These are phyloP conservation scores for Pholiota molesta DNA, from an alignment of 768 basidiomycete species.

Conservation along the genomic window DNA sequence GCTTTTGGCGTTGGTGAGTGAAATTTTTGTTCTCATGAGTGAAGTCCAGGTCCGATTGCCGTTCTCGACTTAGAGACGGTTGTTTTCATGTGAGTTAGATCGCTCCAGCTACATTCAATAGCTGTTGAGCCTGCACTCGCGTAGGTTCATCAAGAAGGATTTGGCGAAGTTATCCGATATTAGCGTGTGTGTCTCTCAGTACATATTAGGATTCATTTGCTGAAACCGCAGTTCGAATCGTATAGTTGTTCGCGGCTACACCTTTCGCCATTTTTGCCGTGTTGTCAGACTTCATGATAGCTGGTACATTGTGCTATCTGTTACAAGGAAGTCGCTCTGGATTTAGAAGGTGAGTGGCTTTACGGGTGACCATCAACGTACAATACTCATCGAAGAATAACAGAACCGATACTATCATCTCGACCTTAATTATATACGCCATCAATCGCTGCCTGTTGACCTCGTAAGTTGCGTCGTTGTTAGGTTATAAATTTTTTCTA, in stretches of 20 bases:
- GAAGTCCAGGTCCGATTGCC: neutral
- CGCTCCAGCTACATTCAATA: neutral
- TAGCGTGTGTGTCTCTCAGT: slow-evolving; percentile 26
- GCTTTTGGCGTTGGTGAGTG: slow-evolving; percentile 40
- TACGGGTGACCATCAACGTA: neutral
- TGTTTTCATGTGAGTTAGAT: slow-evolving; percentile 27
- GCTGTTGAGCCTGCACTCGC: neutral
- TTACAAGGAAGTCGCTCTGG: slow-evolving; percentile 42
- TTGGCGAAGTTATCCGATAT: slow-evolving; percentile 35
- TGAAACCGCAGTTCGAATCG: neutral
- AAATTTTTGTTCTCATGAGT: neutral
- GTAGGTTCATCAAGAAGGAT: slow-evolving; percentile 40
- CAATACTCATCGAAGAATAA: neutral
- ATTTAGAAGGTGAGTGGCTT: slow-evolving; percentile 31
- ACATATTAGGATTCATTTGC: neutral
- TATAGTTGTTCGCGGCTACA: slow-evolving; percentile 41
- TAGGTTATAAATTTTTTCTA: neutral
- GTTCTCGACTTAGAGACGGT: slow-evolving; percentile 32
- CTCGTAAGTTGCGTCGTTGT: slow-evolving; percentile 34
- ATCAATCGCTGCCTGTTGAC: slow-evolving; percentile 54
- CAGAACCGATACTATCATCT: slow-evolving; percentile 46
- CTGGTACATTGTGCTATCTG: slow-evolving; percentile 42
- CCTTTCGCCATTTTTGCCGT: slow-evolving; percentile 50
- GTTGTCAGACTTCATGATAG: slow-evolving; percentile 47
- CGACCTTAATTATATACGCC: slow-evolving; percentile 48